Conservation (phyloP, 106 monocot species). For the Acanthochlamys bracteata region DNA sequence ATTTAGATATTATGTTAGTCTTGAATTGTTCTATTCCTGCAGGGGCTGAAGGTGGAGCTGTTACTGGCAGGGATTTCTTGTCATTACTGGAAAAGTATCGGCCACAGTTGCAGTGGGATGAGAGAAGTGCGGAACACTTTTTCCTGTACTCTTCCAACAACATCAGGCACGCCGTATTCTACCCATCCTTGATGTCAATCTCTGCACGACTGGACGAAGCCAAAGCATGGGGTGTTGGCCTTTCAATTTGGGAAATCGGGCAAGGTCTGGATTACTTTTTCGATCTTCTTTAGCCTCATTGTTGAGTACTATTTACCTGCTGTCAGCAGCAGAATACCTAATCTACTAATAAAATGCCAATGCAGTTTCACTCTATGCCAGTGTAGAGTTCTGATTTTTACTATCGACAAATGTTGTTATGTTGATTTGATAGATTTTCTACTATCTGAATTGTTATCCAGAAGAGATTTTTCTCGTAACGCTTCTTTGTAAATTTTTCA, state of each 20-base stretch:
- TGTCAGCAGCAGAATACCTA: no score
- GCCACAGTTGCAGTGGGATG: constrained; percentile 66
- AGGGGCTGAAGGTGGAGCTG: constrained; percentile 55
- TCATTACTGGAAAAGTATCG: constrained; percentile 58
- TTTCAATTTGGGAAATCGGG: constrained; percentile 92
- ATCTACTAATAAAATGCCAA: no score
- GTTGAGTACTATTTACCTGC: no score
- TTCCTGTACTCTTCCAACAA: constrained; percentile 53
- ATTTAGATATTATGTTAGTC: neutral
- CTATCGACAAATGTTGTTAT: no score
- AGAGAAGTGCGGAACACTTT: constrained; percentile 73
- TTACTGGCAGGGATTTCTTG: constrained; percentile 59
- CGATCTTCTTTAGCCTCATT: constrained; percentile 70
- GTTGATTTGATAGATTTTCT: no score
- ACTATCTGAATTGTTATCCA: no score
- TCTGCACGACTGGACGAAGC: constrained; percentile 67
- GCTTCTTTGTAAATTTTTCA: no score
- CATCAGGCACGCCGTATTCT: constrained; percentile 64
- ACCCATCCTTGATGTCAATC: constrained; percentile 71
- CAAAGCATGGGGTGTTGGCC: constrained; percentile 47
- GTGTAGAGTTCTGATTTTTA: no score
- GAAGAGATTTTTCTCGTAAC: no score
- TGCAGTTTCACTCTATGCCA: no score
- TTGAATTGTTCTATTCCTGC: neutral
- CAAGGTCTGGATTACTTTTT: constrained; percentile 92